These are phyloP conservation scores for Colletotrichum euphorbiae DNA, from an alignment of 2,329 filamentous ascomycete species.

Conservation along the genomic window DNA sequence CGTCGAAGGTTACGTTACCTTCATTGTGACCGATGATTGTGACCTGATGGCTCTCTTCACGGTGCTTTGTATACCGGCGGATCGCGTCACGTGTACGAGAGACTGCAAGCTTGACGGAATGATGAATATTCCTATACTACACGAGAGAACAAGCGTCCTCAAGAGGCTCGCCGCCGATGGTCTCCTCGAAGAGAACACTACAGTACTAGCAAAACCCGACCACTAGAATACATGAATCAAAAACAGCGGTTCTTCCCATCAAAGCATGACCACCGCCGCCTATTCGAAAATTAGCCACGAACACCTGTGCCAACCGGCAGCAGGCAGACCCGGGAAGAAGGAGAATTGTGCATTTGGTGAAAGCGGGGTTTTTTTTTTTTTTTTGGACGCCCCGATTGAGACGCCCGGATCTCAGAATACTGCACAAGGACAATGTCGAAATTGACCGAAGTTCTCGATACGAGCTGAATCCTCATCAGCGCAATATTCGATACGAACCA, in stretches of 20 bases:
- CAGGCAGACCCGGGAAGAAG: neutral
- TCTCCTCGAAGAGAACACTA: neutral
- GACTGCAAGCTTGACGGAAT: neutral
- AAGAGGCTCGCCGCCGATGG: neutral
- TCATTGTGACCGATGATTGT: too few relatives aligned
- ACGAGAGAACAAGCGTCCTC: conserved; percentile 6
- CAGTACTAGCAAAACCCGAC: neutral
- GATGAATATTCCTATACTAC: conserved; percentile 11
- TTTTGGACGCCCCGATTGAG: neutral
- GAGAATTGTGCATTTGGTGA: neutral
- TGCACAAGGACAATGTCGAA: neutral
- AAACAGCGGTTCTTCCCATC: neutral
- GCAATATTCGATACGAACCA: rapidly evolving
- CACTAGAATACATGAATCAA: conserved; percentile 2
- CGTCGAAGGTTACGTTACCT: too few relatives aligned
- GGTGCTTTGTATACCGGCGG: too few relatives aligned
- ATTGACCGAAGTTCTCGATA: neutral
- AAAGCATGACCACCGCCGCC: neutral
- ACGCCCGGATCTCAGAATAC: neutral
- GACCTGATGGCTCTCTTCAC: too few relatives aligned
- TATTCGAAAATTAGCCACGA: neutral
- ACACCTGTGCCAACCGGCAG: neutral
- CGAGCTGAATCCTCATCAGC: neutral
- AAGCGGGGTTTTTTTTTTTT: neutral
- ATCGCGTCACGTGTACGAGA: neutral